Conservation (phyloP, 2,329 filamentous ascomycete species). For the Zalaria obscura region DNA sequence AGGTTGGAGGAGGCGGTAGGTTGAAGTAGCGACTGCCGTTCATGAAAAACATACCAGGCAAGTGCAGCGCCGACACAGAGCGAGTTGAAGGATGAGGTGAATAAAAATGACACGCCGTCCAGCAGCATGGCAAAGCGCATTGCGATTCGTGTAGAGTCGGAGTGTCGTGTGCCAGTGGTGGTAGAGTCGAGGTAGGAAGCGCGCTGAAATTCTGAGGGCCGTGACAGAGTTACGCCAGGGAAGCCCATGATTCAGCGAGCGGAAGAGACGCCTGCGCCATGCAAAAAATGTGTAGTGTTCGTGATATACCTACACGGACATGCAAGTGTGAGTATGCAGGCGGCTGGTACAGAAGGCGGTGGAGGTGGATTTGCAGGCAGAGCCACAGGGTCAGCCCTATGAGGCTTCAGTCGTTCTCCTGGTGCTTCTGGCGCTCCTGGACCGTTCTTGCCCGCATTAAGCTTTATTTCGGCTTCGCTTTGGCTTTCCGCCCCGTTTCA, state of each 20-base stretch:
- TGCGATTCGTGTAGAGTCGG: background rate
- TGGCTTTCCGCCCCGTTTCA: too few relatives aligned
- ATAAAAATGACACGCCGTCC: slow-evolving; percentile 4
- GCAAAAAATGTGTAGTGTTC: too few relatives aligned
- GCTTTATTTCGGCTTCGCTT: too few relatives aligned
- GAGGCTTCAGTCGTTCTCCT: too few relatives aligned
- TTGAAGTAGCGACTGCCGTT: background rate
- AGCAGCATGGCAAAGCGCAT: slow-evolving; percentile 6
- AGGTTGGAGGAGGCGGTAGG: background rate
- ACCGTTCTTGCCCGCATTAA: too few relatives aligned
- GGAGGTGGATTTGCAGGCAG: too few relatives aligned
- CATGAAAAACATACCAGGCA: slow-evolving; percentile 5
- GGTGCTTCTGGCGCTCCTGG: too few relatives aligned
- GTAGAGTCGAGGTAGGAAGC: too few relatives aligned
- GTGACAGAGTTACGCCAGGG: background rate
- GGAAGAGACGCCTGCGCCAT: background rate
- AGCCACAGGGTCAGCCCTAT: too few relatives aligned
- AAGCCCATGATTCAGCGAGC: slow-evolving; percentile 1
- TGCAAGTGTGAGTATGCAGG: too few relatives aligned
- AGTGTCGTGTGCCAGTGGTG: background rate
- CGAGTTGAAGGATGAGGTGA: slow-evolving; percentile 6
- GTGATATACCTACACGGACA: too few relatives aligned
- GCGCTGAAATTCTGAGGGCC: background rate
- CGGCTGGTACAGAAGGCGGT: too few relatives aligned
- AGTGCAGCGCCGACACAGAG: slow-evolving; percentile 6